Base-by-base conservation (phyloP, 1,284 basidiomycete genomes). In the Trametes pubescens region DNA sequence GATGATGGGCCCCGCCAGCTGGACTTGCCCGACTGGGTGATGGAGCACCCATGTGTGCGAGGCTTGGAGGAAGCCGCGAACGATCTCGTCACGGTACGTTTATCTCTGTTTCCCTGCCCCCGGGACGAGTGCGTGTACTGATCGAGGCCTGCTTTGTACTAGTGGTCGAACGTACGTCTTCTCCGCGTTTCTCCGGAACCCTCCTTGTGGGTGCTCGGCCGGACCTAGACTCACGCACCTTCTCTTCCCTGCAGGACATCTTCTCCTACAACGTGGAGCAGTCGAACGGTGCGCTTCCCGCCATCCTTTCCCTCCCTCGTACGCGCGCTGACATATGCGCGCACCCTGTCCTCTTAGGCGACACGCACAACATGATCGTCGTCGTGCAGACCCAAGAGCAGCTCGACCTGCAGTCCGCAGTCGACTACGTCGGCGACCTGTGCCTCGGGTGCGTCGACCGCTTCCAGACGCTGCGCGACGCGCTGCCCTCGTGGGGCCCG, bases 191-290 rank as follows among this genome's bases (percentile, higher is more conserved):
- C 57, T 26, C 29, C 47, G 47, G n/a, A 4, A 6, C 18, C 22
- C 14, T 16, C 22, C 14, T 16, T 26, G 14, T 47, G 26, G 7
- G 14, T 29, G 32, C 51, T 60, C n/a, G 49, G 11, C 29, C 49
- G 18, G 47, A 24, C 8, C 24, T n/a, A 9, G 21, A 8, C 21
- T 24, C 29, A 32, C 29, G 40, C 29, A 14, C 49, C 16, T 34
- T 47, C 37, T 26, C 14, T 26, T 18, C 32, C 32, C 11, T 44
- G 26, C 67, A 82, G 79, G 79, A 81, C 68, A 76, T 81, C 46
- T 81, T 80, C 70, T 82, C 80, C 1, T 82, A 75, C 73, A 81
- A 81, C 61, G 77, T 79, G 52, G 80, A 82, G 65, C 80, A 81
- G 67, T 73, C 79, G 2, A 75, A 73, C 61, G 74, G 74, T 74